Conservation (phyloP, 2,329 filamentous ascomycete species). For the Bipolaris oryzae region DNA sequence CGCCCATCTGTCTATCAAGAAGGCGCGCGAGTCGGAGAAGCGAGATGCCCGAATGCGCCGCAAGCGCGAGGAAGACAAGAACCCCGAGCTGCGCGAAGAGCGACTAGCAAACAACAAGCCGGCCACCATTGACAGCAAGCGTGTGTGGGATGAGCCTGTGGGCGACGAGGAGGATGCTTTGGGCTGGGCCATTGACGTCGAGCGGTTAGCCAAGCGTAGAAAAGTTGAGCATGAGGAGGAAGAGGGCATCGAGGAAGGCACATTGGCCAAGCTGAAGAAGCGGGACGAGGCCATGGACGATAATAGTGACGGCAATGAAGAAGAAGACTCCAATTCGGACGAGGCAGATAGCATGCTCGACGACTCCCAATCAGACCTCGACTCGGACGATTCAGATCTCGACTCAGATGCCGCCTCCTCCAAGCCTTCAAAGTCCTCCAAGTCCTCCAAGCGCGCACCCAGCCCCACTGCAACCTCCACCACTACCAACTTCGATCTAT, state of each 20-base stretch:
- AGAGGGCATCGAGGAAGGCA: constrained; percentile 38
- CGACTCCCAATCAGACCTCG: constrained; percentile 48
- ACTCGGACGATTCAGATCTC: constrained; percentile 57
- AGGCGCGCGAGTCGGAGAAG: constrained; percentile 72
- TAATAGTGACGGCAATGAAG: not conserved
- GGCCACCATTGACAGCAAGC: constrained; percentile 50
- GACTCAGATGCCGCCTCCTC: constrained; percentile 56
- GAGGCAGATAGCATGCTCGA: constrained; percentile 75
- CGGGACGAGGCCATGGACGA: constrained; percentile 27
- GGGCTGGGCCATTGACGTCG: constrained; percentile 54
- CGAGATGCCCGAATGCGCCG: constrained; percentile 77
- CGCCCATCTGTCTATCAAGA: constrained; percentile 81
- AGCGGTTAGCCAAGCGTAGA: constrained; percentile 52
- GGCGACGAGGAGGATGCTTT: constrained; percentile 52
- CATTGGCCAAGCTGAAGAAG: constrained; percentile 42
- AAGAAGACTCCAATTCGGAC: constrained; percentile 28
- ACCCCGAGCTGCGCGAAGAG: constrained; percentile 75
- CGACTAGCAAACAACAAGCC: constrained; percentile 80
- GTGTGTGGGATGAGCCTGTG: constrained; percentile 76
- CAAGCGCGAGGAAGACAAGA: constrained; percentile 83
- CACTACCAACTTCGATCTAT: constrained; percentile 64
- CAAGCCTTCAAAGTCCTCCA: constrained; percentile 49
- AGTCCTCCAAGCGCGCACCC: constrained; percentile 57
- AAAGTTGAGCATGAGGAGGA: constrained; percentile 49
- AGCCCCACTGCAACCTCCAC: constrained; percentile 61